Base-by-base conservation (phyloP, 345 rosid genomes). In the Clarkia xantiana region DNA sequence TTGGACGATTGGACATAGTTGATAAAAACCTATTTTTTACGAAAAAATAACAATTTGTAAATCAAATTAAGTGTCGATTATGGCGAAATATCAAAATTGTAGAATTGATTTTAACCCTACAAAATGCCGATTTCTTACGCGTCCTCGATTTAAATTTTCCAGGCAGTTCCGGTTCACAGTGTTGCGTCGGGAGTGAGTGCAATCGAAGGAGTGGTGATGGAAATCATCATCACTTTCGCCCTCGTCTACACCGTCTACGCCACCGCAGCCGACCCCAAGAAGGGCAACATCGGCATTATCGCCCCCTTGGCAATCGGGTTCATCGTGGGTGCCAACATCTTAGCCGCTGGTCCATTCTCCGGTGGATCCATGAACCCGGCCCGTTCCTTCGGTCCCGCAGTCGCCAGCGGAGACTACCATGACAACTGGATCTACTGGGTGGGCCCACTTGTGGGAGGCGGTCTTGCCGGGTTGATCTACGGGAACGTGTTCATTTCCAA, bases 351-450 rank as follows among this genome's bases (percentile, higher is more conserved):
- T 53, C 97, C 97, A 29, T 90, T 90, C 74, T 86, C 94, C 0
- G 95, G 94, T 16, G 95, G 94, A 14, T 85, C 97, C 45, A 90
- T 86, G 97, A 90, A 90, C 81, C 94, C 97, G 0, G 97, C 95
- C 14, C 87, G 94, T 5, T 86, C 97, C 18, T 90, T 90, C 19
- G 97, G 97, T 38, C 97, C 94, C 1, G 95, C 95, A 0, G 91
- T 90, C 29, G 86, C 60, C 1, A 85, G 88, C 1, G 94, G 95
- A 2, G 76, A 89, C 64, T 89, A 71, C 82, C 71, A 70, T 3
- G 95, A 75, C 66, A 83, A 81, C 62, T 88, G 88, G 88, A 76
- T 84, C 75, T 84, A 88, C 60, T 88, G 94, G 97, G 88, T 71
- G 15, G 94, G 94, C 6, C 91, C 94, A 17, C 86, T 88, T 10